Evolutionary conservation across 1,284 basidiomycete genomes (phyloP).

Genomic region (Ceratobasidium sp.): DNA sequence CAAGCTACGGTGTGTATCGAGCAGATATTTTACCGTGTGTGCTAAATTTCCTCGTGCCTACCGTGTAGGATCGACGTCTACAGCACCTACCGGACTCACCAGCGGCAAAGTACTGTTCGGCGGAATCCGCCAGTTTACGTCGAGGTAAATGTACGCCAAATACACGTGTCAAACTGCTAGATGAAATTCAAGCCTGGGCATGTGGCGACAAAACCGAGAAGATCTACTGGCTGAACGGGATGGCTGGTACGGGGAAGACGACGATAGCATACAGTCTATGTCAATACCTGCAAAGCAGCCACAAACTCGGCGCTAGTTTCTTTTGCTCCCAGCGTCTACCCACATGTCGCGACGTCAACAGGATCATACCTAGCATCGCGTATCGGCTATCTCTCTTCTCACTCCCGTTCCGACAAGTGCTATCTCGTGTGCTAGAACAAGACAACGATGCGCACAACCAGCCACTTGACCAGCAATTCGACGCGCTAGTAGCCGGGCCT

Average conservation of each 20-base stretch:
- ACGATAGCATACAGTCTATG: not conserved
- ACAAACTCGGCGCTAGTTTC: not conserved
- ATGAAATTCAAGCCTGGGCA: not conserved
- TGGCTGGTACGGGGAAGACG: slow-evolving; percentile 18
- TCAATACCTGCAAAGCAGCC: not conserved
- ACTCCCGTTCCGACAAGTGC: not conserved
- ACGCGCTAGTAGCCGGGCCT: not conserved
- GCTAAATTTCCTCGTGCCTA: too few species aligned
- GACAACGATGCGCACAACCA: not conserved
- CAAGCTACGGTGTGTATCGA: not conserved
- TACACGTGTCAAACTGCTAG: not conserved
- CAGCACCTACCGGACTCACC: not conserved
- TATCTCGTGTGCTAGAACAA: not conserved
- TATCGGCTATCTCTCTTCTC: not conserved
- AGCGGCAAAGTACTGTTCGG: not conserved
- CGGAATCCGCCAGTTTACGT: not conserved
- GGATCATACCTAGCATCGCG: not conserved
- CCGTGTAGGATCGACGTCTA: not conserved
- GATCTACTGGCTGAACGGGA: slow-evolving; percentile 32
- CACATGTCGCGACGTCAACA: not conserved
- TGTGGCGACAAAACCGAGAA: not conserved
- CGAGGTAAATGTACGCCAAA: not conserved
- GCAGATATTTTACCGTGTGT: too few species aligned
- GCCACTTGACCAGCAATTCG: not conserved
- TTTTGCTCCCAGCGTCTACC: not conserved